A percentile compares a stretch with the other conserved stretches of the same genome.
Evolutionary conservation across 345 rosid species (phyloP).

Genomic region (Rhizophora apiculata): DNA sequence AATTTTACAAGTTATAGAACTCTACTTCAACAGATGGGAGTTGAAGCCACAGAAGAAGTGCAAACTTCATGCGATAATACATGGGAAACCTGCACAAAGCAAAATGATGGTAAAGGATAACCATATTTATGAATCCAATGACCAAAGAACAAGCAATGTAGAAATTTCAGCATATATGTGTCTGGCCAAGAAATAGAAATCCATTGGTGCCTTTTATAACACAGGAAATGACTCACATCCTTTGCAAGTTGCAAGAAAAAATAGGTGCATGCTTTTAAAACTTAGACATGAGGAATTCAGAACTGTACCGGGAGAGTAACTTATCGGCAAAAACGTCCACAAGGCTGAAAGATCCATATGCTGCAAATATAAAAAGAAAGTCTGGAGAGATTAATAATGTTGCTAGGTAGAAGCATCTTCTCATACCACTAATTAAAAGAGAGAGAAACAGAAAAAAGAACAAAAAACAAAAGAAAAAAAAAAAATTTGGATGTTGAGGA

Average conservation of each 20-base stretch:
- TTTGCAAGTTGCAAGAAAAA: background rate
- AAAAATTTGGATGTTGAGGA: background rate
- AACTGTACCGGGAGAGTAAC: constrained; percentile 39
- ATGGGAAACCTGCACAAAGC: constrained; percentile 48
- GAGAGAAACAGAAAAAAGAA: background rate
- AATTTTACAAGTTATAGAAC: background rate
- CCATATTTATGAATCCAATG: background rate
- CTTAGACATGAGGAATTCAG: background rate
- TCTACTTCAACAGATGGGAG: constrained; percentile 42
- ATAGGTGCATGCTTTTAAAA: background rate
- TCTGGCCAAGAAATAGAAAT: background rate
- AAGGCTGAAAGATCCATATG: constrained; percentile 48
- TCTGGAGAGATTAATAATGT: background rate
- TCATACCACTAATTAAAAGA: background rate
- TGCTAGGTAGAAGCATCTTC: background rate
- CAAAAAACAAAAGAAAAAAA: background rate
- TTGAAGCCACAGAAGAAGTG: constrained; percentile 70
- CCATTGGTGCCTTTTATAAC: background rate
- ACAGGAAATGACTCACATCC: no score
- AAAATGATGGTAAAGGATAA: background rate
- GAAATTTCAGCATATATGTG: background rate
- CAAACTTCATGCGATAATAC: constrained; percentile 67
- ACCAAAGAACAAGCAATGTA: background rate
- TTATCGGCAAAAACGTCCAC: constrained; percentile 46
- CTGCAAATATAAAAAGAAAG: constrained; percentile 31